Conservation (phyloP, 129 eudicot genomes). For the Tanacetum coccineum region DNA sequence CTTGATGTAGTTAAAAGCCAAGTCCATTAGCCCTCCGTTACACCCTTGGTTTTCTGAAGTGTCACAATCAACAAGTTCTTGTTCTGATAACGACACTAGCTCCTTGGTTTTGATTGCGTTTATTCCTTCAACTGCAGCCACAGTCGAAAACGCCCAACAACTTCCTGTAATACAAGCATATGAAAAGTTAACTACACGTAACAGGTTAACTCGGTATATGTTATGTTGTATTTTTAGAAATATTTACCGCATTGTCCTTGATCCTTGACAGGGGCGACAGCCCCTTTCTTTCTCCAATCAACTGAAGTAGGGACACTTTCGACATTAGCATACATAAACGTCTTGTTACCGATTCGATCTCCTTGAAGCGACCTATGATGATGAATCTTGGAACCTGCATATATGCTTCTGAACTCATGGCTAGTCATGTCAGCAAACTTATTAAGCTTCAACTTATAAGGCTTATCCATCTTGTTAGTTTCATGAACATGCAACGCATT, state of each 20-base stretch:
- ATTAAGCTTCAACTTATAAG: constrained; percentile 77
- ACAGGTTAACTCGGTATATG: background rate
- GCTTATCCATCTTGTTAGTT: constrained; percentile 77
- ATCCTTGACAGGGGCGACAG: constrained; percentile 71
- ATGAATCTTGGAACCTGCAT: constrained; percentile 63
- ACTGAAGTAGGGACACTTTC: constrained; percentile 49
- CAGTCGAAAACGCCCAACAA: constrained; percentile 97
- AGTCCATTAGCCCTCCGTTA: constrained; percentile 88
- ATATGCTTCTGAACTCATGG: constrained; percentile 65
- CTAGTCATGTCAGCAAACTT: constrained; percentile 87
- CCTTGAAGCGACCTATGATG: constrained; percentile 65
- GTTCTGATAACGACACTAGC: constrained; percentile 79
- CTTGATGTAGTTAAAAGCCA: constrained; percentile 70
- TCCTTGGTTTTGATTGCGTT: constrained; percentile 69
- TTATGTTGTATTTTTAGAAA: background rate
- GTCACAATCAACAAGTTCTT: constrained; percentile 92
- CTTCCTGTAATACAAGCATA: constrained; percentile 56
- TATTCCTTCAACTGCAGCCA: constrained; percentile 89
- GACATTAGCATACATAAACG: constrained; percentile 53
- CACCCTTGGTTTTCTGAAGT: constrained; percentile 70
- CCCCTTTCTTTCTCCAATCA: constrained; percentile 84
- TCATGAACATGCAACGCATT: constrained; percentile 61
- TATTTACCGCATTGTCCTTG: constrained; percentile 91
- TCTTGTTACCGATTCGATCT: constrained; percentile 31
- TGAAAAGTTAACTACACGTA: background rate